Evolutionary conservation across 257 asterid genomes (phyloP).

Genomic region (Solanum verrucosum): DNA sequence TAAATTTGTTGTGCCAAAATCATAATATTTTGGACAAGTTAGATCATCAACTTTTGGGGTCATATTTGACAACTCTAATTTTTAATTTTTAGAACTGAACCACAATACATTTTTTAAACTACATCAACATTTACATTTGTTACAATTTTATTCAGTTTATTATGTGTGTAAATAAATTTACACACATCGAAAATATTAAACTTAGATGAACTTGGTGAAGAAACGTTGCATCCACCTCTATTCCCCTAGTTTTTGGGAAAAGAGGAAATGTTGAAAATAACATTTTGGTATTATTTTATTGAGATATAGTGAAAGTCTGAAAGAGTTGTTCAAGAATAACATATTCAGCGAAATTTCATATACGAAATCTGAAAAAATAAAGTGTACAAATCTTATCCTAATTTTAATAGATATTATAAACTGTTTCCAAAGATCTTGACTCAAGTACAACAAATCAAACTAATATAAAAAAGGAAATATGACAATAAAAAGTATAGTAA

Average conservation of each 20-base stretch:
- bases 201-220: not conserved
- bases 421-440: not conserved
- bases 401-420: no score
- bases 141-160: not conserved
- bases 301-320: no score
- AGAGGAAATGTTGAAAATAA: not conserved
- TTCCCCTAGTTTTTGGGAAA: not conserved
- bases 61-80: not conserved
- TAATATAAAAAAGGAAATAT: no score
- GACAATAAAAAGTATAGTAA: no score
- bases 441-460: not conserved
- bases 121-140: not conserved
- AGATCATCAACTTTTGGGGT: not conserved
- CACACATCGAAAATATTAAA: not conserved
- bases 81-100: not conserved
- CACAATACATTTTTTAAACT: not conserved
- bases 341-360: not conserved
- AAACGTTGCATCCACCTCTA: not conserved
- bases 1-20: not conserved
- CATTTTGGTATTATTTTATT: no score
- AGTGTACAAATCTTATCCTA: not conserved
- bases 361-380: fast-evolving
- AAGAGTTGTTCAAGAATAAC: no score
- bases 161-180: not conserved
- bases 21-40: not conserved